phyloP scores from a whole-genome alignment of 1,139 yeast species.

The Magnusiomyces paraingens region DNA sequence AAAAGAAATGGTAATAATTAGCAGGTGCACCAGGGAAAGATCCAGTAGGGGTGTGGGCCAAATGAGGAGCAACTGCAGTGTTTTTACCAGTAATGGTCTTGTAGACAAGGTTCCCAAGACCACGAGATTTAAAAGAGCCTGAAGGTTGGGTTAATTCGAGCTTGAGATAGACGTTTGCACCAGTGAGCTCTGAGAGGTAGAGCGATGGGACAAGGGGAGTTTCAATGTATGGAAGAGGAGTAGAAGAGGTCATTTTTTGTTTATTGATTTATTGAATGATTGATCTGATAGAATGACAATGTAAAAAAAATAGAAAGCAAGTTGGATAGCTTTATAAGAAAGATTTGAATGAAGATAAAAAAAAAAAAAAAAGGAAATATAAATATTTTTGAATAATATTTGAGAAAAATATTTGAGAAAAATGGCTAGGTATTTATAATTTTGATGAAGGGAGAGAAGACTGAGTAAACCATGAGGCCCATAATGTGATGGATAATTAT shows the following conservation, averaged over 20 bases:
- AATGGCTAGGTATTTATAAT: too few species aligned
- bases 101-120: constrained; percentile 33
- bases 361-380: too few species aligned
- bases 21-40: constrained; percentile 18
- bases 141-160: constrained; percentile 63
- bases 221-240: constrained; percentile 27
- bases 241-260: neutral
- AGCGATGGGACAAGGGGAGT: constrained; percentile 31
- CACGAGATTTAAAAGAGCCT: constrained; percentile 63
- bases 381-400: too few species aligned
- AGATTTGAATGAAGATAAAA: too few species aligned
- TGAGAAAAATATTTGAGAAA: too few species aligned
- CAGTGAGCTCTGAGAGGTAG: constrained; percentile 28
- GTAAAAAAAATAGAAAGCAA: neutral
- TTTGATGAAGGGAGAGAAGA: too few species aligned
- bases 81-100: constrained; percentile 22
- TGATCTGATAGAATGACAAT: neutral
- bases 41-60: constrained; percentile 6
- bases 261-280: neutral
- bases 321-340: too few species aligned
- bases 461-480: too few species aligned
- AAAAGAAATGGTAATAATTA: constrained; percentile 43
- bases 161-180: constrained; percentile 45
- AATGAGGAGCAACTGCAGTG: neutral
- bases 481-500: too few species aligned